phyloP scores from a whole-genome alignment of 2,329 filamentous ascomycete genomes.

The Drechslerella dactyloides region DNA sequence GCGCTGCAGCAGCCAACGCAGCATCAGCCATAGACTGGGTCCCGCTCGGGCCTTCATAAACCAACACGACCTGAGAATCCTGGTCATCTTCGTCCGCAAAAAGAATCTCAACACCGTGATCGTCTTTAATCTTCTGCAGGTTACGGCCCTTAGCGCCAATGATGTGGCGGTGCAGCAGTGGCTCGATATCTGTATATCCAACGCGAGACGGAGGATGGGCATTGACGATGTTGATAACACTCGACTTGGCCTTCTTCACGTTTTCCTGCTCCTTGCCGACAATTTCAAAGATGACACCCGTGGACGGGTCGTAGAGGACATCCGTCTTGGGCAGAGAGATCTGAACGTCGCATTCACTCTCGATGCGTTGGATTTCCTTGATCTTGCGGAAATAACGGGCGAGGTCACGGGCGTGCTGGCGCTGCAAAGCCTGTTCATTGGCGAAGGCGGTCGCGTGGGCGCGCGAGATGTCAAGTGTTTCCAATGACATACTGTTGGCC shows the following conservation, averaged over 20 bases:
- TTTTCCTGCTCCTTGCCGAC: constrained; percentile 76
- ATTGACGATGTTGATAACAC: constrained; percentile 73
- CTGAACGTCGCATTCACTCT: constrained; percentile 61
- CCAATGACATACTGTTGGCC: constrained; percentile 81
- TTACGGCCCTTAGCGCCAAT: constrained; percentile 73
- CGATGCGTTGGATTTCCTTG: constrained; percentile 79
- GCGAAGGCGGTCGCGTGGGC: constrained; percentile 76
- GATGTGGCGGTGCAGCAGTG: constrained; percentile 78
- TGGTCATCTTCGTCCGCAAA: constrained; percentile 61
- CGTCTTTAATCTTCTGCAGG: constrained; percentile 70
- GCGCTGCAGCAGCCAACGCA: constrained; percentile 65
- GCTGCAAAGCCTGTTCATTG: constrained; percentile 63
- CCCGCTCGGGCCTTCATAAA: constrained; percentile 61
- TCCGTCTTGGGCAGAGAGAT: constrained; percentile 63
- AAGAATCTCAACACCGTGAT: constrained; percentile 68
- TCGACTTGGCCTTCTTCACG: constrained; percentile 50
- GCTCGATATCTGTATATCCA: constrained; percentile 71
- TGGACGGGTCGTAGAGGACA: constrained; percentile 51
- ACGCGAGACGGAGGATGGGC: constrained; percentile 77
- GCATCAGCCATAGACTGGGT: constrained; percentile 65
- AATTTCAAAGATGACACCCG: constrained; percentile 51
- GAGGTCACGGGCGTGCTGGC: constrained; percentile 80
- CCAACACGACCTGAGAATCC: constrained; percentile 60
- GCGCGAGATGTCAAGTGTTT: constrained; percentile 78
- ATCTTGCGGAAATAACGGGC: constrained; percentile 86